Base-by-base conservation (phyloP, 148 eudicot species). In the Linanthus parryae region DNA sequence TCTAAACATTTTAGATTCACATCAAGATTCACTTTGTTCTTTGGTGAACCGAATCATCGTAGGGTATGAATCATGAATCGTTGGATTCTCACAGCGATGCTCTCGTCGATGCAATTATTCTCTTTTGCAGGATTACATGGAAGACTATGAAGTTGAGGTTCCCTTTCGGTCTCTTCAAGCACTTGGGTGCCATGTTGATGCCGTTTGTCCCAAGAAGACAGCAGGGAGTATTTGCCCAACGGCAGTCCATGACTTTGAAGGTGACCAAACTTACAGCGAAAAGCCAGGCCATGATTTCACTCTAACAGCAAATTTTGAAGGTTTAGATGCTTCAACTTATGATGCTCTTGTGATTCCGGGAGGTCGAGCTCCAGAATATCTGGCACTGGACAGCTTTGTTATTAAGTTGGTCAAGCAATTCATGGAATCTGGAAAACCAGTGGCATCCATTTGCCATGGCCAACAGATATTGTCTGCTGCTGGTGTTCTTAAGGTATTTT, bases 401-500 rank as follows among this genome's bases (percentile, higher is more conserved):
- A 53, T 92, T 27, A 53, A 74, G 24, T 19, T 92, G 58, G 99
- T 82, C 21, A 87, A 71, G 65, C 62, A 74, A 46, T 92, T 92
- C 68, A 84, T 84, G 94, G 82, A 72, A 57, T 62, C 76, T 26
- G 72, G 69, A 58, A 92, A 92, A 64, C 94, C 96, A 52, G 76
- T 92, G 52, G 99, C 99, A 63, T 92, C 99, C 50, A 92, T 92
- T 57, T 92, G 99, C 78, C 99, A 92, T 57, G 99, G 99, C 29
- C 99, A 92, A 66, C 99, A 92, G 77, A 84, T 92, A 56, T 73
- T 92, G 50, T 59, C 99, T 63, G 99, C 99, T 53, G 99, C 99
- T 61, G 96, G 91, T 65, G 91, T 88, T 59, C 84, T 92, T 41
- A 79, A 88, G 99, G 99, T 92, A 73, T 2, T 4, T 52, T 51